Evolutionary conservation across 2,329 filamentous ascomycete genomes (phyloP).

Genomic region (Penicillium capsulatum): DNA sequence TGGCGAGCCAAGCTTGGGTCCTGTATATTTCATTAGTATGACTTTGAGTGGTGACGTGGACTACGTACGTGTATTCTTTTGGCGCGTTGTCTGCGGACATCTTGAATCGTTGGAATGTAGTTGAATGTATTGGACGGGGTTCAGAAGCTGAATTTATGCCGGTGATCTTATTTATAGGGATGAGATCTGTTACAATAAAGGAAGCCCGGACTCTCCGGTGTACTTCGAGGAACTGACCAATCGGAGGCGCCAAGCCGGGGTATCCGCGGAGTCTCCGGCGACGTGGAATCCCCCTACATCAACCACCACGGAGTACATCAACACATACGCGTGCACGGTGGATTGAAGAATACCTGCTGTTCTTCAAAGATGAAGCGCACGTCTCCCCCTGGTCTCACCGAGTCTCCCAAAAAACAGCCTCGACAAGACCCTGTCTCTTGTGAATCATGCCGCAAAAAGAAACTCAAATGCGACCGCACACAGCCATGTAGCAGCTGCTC

Average conservation of each 20-base stretch:
- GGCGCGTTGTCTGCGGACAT: neutral
- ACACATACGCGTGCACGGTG: too few species aligned
- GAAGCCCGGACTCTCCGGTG: slow-evolving; percentile 11
- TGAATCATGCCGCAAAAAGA: slow-evolving; percentile 37
- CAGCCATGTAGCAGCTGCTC: slow-evolving; percentile 50
- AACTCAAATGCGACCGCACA: slow-evolving; percentile 54
- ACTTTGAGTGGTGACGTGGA: too few species aligned
- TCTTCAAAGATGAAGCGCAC: slow-evolving; percentile 27
- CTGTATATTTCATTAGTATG: too few species aligned
- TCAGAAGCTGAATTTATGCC: neutral
- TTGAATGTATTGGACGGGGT: neutral
- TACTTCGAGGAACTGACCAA: neutral
- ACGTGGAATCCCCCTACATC: too few species aligned
- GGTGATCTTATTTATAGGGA: neutral
- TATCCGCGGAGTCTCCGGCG: slow-evolving; percentile 26
- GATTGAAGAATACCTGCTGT: too few species aligned
- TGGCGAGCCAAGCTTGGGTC: slow-evolving; percentile 23
- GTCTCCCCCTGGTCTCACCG: neutral
- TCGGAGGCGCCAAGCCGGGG: slow-evolving; percentile 12
- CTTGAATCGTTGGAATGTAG: neutral
- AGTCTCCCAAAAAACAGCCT: slow-evolving; percentile 14
- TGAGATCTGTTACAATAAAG: neutral
- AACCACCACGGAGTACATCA: too few species aligned
- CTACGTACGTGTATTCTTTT: slow-evolving; percentile 28
- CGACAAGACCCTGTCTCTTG: slow-evolving; percentile 41